These are phyloP conservation scores for Trichosanthes cucumerina DNA, from an alignment of 306 rosid genomes.

Conservation along the genomic window DNA sequence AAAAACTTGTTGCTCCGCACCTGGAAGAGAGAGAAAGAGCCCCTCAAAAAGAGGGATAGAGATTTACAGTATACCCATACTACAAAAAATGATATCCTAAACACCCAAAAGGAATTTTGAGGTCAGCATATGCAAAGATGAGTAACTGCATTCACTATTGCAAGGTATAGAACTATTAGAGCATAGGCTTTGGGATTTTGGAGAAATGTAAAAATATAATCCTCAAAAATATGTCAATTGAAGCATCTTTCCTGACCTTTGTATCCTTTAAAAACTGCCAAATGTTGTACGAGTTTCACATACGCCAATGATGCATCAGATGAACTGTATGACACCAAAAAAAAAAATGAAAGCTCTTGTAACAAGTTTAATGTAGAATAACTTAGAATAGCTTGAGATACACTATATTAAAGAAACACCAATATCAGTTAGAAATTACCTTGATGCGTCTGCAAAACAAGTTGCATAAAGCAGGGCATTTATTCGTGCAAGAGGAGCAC, in stretches of 20 bases:
- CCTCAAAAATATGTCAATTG: background rate
- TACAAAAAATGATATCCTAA: background rate
- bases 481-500: conserved; percentile 72
- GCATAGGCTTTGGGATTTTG: background rate
- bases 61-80: background rate
- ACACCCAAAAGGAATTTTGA: background rate
- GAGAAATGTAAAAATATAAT: too few relatives aligned
- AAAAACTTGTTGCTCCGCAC: background rate
- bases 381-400: background rate
- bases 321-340: conserved; percentile 39
- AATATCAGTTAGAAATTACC: conserved; percentile 34
- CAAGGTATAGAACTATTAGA: background rate
- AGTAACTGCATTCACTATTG: background rate
- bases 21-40: background rate
- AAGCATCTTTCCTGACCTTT: conserved; percentile 48
- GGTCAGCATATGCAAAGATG: background rate
- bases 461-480: conserved; percentile 83
- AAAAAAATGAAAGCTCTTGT: background rate
- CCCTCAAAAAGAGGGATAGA: background rate
- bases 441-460: conserved; percentile 86
- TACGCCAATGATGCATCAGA: conserved; percentile 85
- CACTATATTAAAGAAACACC: background rate
- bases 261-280: conserved; percentile 83
- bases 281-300: conserved; percentile 90
- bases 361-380: conserved; percentile 10